Evolutionary conservation across 805 yeast species (phyloP), one percentile per base, ranked within the genome.

Genomic region (Ogataea chonburiensis): DNA sequence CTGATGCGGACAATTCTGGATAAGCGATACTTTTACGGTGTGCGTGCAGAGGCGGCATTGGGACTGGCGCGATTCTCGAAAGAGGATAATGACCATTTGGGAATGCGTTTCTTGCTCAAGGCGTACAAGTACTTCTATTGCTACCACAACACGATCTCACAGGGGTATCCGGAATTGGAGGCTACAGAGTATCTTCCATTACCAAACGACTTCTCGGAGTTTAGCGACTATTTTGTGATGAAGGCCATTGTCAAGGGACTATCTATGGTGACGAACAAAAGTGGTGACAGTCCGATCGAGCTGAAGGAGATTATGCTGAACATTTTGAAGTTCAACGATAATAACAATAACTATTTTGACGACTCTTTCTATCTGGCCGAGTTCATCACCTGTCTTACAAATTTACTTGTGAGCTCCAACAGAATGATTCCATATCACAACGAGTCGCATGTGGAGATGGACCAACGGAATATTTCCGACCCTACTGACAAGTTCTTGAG

Each of bases 1-100:
- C 63, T 93, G 27, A 64, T 86, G 3, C 67, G 97, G 35, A 89
- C 98, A 0, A 59, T 86, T 4, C 70, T 89, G 75, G 99, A 93
- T 56, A 54, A 70, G 5, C 67, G 96, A 24, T 93, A 93, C 55
- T 91, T 78, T 54, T 88, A 86, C 59, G 97, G 97, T 3, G 78
- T 93, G 1, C 68, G 99, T 40, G 71, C 79, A 12, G 94, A 86
- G 38, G 97, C 98, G 1, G 94, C 95, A 1, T 59, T 64, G 29
- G 93, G 93, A 0, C 66, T 93, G 27, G 81, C 89, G 0, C 70
- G 61, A n/a, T 68, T 78, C 34, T 81, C 95, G 0, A 75, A 65
- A 16, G 73, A 73, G 22, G 76, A 73, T 9, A 68, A 76, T 25
- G 70, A 71, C n/a, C 85, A 73, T 56, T 65, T 83, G 18, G 98